Evolutionary conservation across 257 asterid species (phyloP), one percentile per base, ranked within the genome.

Genomic region (Fraxinus anomala): DNA sequence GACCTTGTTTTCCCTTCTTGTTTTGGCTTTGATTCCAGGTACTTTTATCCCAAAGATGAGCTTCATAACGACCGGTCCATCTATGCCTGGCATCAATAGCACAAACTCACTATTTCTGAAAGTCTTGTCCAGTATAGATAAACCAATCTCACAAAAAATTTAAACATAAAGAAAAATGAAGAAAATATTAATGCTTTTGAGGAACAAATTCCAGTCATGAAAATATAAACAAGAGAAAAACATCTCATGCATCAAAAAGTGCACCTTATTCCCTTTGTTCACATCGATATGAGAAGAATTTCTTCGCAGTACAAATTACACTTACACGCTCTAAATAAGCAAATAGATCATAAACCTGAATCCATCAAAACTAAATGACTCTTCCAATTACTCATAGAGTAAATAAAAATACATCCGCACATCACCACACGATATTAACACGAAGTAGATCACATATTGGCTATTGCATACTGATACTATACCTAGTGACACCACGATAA

Each of bases 1-100:
- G 31, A 95, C 99, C 99, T 93, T 95, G 99, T 85, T 95, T 95
- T 80, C 98, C 98, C 84, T 95, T 95, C 86, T 95, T 95, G 78
- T 95, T 95, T 76, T 95, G 99, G 83, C 91, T 95, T 76, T 95
- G 98, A 85, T 95, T 95, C 98, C 98, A 95, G 73, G 99, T 95
- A 82, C 92, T 95, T 88, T 95, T 95, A 84, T 95, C 99, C 98
- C 98, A 93, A 74, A 95, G 94, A 88, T 93, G 99, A 67, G 99
- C 99, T 86, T 95, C 98, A 84, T 95, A 95, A 70, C 99, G 96
- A 77, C 98, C 99, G 26, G 98, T 95, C 98, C 99, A 95, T 61
- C 98, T 86, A 86, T 95, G 99, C 94, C 98, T 95, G 77, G 26
- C 66, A 56, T 56, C 66, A 56, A 56, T 17, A 56, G 24, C 66